Base-by-base conservation (phyloP, 2,329 filamentous ascomycete species). In the Aspergillus floridensis region DNA sequence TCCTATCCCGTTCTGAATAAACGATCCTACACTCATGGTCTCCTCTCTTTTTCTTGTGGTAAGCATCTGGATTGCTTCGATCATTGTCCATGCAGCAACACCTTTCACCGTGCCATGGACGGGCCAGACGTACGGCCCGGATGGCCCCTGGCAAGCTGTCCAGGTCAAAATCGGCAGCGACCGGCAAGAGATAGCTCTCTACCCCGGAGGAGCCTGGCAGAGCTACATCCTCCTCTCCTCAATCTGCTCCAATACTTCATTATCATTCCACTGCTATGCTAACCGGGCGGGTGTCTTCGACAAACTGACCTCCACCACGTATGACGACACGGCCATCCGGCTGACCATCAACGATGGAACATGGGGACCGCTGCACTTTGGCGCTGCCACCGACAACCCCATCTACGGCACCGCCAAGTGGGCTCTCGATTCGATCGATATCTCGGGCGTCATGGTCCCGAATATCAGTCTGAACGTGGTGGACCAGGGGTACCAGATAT, bases 121-220 rank as follows among this genome's bases (percentile, higher is more conserved):
- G 5, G 32, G 48, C 19, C 35, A 51, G 41, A 56, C 11, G 5
- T 63, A 53, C 31, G 60, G 61, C 1, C 58, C 59, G 2, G 66
- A 68, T 52, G 66, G 66, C 4, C 66, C 66, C 41, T 68, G 66
- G 66, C 59, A 66, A 10, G 66, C 66, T 8, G 59, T 63, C 35
- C 38, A 29, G 19, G 59, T 68, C 10, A 24, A 38, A 2, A 35
- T 68, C 2, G 53, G 49, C 16, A 56, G 32, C 16, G 29, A 26
- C 8, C 26, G 19, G 11, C 55, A 57, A 59, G 53, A 24, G 16
- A 48, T 63, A 3, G 57, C 51, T 11, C 19, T 61, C 12, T 66
- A 66, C 26, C 57, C 64, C 2, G 62, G 60, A 4, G 59, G 49
- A 4, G 22, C n/a, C 19, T 66, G 59, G 57, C 56, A 52, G 44